Percentiles rank a stretch among this genome's conserved stretches.
These are phyloP conservation scores for Leptographium wingfieldii DNA, from an alignment of 2,329 filamentous ascomycete genomes.

Conservation along the genomic window DNA sequence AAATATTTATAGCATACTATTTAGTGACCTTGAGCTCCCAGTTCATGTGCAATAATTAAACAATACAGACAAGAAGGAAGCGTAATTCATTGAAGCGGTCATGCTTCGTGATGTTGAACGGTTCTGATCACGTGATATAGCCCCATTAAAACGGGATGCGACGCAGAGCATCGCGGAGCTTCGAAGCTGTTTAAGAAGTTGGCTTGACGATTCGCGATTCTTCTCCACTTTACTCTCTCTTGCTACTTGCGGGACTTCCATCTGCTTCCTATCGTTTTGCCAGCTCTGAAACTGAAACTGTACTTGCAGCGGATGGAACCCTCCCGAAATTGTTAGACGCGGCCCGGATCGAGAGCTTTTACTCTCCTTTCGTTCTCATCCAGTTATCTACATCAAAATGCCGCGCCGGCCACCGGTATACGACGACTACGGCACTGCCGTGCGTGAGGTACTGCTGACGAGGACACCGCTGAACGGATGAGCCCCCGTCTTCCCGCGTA, in stretches of 20 bases:
- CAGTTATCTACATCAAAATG: neutral
- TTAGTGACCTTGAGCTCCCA: no score
- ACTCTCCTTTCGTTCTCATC: neutral
- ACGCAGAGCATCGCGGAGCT: neutral
- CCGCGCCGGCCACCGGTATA: constrained; percentile 1
- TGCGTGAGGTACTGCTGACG: neutral
- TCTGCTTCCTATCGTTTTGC: neutral
- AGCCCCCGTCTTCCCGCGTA: no score
- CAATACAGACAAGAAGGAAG: neutral
- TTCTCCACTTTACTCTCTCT: neutral
- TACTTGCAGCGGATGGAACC: neutral
- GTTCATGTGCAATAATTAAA: neutral
- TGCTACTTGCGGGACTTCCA: neutral
- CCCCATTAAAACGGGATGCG: neutral
- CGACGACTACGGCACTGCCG: constrained; percentile 2
- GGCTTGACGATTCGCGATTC: neutral
- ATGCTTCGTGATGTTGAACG: neutral
- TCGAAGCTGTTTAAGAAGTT: neutral
- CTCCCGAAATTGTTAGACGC: neutral
- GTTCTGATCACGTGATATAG: neutral
- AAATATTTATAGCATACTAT: no score
- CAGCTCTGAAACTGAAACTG: neutral
- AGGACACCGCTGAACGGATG: neutral
- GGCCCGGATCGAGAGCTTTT: neutral
- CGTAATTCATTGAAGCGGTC: neutral